Conservation (phyloP, 2,329 filamentous ascomycete species). For the Torrubiella hemipterigena region DNA sequence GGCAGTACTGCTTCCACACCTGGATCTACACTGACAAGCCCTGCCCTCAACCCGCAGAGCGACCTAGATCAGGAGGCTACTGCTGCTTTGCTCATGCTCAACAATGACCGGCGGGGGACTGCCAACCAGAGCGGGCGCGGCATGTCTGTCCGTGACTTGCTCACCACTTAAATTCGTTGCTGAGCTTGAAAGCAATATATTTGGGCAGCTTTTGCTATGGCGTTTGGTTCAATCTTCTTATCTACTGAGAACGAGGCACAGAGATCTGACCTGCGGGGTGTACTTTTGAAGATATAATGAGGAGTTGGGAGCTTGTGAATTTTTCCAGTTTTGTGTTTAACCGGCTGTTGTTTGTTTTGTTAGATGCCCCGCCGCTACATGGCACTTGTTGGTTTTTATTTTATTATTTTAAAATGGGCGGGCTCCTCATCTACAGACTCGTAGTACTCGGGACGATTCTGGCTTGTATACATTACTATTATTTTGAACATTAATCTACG, state of each 20-base stretch:
- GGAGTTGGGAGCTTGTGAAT: background rate
- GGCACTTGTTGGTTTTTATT: background rate
- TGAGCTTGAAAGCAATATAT: background rate
- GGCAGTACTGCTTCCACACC: constrained; percentile 24
- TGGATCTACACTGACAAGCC: constrained; percentile 46
- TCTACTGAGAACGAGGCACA: too few species aligned
- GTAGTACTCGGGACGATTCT: too few species aligned
- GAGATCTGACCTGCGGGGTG: too few species aligned
- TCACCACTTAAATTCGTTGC: constrained; percentile 30
- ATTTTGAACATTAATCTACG: too few species aligned
- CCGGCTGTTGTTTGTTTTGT: background rate
- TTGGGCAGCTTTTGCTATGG: background rate
- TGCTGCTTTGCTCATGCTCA: constrained; percentile 78
- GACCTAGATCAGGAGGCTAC: constrained; percentile 68
- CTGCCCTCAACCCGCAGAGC: constrained; percentile 40
- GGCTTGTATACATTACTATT: too few species aligned
- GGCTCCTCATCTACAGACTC: too few species aligned
- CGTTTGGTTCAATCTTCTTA: too few species aligned
- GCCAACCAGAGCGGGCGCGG: constrained; percentile 24
- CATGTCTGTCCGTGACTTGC: constrained; percentile 41
- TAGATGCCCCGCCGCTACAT: background rate
- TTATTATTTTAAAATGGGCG: too few species aligned
- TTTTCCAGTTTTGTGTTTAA: background rate
- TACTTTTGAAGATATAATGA: constrained; percentile 5
- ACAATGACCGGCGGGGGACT: constrained; percentile 55